Evolutionary conservation across 2,329 filamentous ascomycete genomes (phyloP).

Genomic region (Alternaria sp.): DNA sequence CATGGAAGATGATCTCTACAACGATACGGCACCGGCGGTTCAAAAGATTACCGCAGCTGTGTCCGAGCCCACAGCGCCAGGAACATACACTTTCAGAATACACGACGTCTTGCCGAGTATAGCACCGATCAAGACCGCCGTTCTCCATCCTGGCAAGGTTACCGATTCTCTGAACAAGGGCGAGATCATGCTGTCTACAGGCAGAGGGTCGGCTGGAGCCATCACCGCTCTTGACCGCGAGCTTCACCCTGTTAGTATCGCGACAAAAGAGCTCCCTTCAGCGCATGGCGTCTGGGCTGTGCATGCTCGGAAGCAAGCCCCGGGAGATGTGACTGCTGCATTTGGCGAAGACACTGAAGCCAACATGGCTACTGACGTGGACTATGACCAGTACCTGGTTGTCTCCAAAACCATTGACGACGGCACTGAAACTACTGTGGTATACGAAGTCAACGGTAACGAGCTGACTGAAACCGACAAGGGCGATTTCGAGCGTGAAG

Average conservation of each 20-base stretch:
- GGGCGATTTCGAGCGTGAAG: constrained; percentile 90
- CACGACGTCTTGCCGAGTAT: constrained; percentile 80
- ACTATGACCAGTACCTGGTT: constrained; percentile 82
- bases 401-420: constrained; percentile 71
- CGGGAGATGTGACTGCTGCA: constrained; percentile 60
- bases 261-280: constrained; percentile 73
- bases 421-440: constrained; percentile 76
- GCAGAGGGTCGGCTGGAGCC: constrained; percentile 69
- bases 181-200: constrained; percentile 64
- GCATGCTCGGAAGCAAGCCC: constrained; percentile 69
- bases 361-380: constrained; percentile 56
- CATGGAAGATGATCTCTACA: constrained; percentile 68
- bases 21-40: constrained; percentile 59
- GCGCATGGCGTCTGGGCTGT: constrained; percentile 84
- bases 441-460: constrained; percentile 76
- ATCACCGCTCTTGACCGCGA: constrained; percentile 79
- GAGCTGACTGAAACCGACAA: constrained; percentile 77
- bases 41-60: constrained; percentile 49
- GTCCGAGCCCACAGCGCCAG: constrained; percentile 57
- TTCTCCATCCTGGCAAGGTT: constrained; percentile 61
- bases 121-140: constrained; percentile 78
- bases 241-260: constrained; percentile 74
- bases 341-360: constrained; percentile 52
- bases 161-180: constrained; percentile 43
- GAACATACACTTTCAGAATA: constrained; percentile 74